Base-by-base conservation (phyloP, 2,329 filamentous ascomycete genomes). In the Cordyceps javanica region DNA sequence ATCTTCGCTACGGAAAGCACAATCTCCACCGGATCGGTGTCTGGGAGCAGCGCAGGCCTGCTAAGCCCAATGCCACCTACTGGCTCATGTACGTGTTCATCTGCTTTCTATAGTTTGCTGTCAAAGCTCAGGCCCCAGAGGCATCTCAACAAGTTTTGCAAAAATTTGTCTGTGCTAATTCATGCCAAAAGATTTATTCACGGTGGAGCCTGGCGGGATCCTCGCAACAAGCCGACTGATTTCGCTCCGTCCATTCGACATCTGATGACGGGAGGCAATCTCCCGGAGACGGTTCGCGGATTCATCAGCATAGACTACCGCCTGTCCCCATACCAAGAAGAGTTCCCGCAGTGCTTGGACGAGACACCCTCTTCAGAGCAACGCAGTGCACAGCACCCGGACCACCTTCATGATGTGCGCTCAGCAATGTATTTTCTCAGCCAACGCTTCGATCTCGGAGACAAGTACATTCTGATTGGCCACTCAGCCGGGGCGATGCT, bases 401-500 rank as follows among this genome's bases (percentile, higher is more conserved):
- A 80, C 46, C 85, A 88, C 62, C 69, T 87, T 51, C 68, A 73
- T 19, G 85, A 88, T 64, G 72, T 87, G 39, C 69, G 75, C n/a
- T 63, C 69, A 2, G 84, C 77, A 1, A 68, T 88, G 10, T 63
- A 70, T 1, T 77, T 76, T 55, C 68, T 86, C 9, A 71, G 77
- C 59, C 62, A 69, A 9, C 69, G 74, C 16, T 78, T 81, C 63
- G 67, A 68, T 8, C 73, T 85, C 39, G 66, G 67, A 34, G 70
- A 73, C 57, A 66, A 64, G 34, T 86, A 85, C 68, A 68, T 87
- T 4, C 75, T 87, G 23, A 70, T 81, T 4, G 85, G 85, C 0
- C 85, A 88, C 66, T 84, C 80, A 3, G 85, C 82, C 59, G 85
- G 85, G 49, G 84, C 81, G 2, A 85, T 82, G 5, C 70, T 91